These are phyloP conservation scores for Cylindrodendrum hubeiense DNA, from an alignment of 2,329 filamentous ascomycete genomes.

Conservation along the genomic window DNA sequence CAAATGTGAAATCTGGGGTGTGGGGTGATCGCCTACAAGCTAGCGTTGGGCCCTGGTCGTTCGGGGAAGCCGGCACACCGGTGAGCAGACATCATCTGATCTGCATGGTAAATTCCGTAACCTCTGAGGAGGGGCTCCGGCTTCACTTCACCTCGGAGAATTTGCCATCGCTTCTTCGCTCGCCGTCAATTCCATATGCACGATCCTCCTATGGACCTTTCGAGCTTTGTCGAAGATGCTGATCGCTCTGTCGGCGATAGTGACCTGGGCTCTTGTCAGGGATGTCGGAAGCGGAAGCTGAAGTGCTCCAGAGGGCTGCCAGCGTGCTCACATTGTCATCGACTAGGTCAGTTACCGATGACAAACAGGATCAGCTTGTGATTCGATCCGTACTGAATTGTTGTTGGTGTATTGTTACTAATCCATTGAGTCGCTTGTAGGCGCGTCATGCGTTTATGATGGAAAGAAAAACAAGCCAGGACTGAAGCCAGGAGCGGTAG, in stretches of 20 bases:
- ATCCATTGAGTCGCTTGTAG: slow-evolving; percentile 3
- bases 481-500: slow-evolving; percentile 23
- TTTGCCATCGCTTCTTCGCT: background rate
- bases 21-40: background rate
- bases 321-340: slow-evolving; percentile 34
- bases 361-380: background rate
- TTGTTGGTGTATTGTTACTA: background rate
- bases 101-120: background rate
- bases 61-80: slow-evolving; percentile 15
- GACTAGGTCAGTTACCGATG: slow-evolving; percentile 26
- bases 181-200: background rate
- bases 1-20: background rate
- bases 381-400: background rate
- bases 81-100: background rate
- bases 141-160: background rate
- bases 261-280: slow-evolving; percentile 34
- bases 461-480: slow-evolving; percentile 30
- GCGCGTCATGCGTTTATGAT: slow-evolving; percentile 23
- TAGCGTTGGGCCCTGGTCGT: background rate
- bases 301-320: slow-evolving; percentile 38
- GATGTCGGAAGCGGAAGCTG: slow-evolving; percentile 37
- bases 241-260: background rate
- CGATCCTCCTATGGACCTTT: background rate
- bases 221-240: background rate
- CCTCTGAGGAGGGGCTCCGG: background rate